A percentile compares a stretch with the other conserved stretches of the same genome.
Conservation (phyloP, 345 rosid genomes). For the Firmiana major region DNA sequence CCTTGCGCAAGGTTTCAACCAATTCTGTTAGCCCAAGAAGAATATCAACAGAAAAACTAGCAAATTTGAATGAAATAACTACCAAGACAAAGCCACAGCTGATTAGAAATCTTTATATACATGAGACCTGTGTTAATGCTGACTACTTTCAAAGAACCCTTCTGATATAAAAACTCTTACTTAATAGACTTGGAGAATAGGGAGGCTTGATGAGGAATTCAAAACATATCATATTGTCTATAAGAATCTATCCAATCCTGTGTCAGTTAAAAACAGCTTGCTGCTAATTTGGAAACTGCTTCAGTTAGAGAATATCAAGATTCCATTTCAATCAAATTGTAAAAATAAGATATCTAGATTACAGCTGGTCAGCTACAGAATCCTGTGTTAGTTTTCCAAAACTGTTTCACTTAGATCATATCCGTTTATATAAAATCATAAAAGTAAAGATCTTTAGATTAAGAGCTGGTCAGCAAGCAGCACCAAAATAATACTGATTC, state of each 20-base stretch:
- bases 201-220: background rate
- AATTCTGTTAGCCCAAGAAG: conserved; percentile 55
- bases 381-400: background rate
- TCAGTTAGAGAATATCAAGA: background rate
- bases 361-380: background rate
- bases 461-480: background rate
- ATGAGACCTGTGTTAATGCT: background rate
- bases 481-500: background rate
- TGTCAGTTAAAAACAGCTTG: background rate
- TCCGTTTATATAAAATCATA: background rate
- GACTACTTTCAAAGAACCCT: background rate
- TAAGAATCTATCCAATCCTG: background rate
- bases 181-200: background rate
- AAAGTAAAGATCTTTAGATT: background rate
- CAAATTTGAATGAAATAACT: background rate
- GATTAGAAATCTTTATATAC: background rate
- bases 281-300: background rate
- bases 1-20: conserved; percentile 85
- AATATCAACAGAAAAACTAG: conserved; percentile 21
- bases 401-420: background rate
- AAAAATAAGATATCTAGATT: background rate
- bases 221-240: background rate
- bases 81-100: background rate
- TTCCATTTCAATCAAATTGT: background rate
- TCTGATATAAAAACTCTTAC: background rate